A percentile compares a stretch with the other conserved stretches of the same genome.
These are phyloP conservation scores for Dimocarpus longan DNA, from an alignment of 345 rosid genomes.

Conservation along the genomic window DNA sequence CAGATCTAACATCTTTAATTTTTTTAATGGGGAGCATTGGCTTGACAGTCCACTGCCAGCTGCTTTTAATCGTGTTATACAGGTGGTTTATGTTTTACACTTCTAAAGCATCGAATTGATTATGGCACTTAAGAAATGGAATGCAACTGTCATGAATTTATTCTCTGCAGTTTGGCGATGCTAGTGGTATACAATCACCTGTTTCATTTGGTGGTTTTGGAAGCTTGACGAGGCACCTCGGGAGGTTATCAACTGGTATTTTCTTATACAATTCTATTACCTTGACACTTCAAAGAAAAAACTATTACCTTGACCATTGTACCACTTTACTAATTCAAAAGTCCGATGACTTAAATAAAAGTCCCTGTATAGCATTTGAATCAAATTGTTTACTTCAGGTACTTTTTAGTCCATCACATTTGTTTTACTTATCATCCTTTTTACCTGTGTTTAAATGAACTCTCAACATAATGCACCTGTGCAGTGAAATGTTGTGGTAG, in stretches of 20 bases:
- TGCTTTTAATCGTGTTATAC: constrained; percentile 84
- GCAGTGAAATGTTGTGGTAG: too few species aligned
- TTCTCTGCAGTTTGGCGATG: constrained; percentile 91
- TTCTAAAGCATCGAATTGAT: constrained; percentile 14
- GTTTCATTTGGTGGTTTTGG: constrained; percentile 99
- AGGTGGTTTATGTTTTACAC: constrained; percentile 50
- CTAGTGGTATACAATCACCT: constrained; percentile 98
- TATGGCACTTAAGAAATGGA: constrained; percentile 14
- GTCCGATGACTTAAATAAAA: neutral
- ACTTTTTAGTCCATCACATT: neutral
- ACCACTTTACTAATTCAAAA: constrained; percentile 1
- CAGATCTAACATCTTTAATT: constrained; percentile 41
- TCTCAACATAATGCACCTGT: neutral
- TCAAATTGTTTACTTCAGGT: neutral
- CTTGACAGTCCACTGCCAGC: constrained; percentile 85
- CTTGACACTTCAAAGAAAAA: neutral
- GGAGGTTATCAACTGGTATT: constrained; percentile 81
- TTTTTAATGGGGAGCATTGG: constrained; percentile 36
- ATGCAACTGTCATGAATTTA: constrained; percentile 16
- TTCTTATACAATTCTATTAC: constrained; percentile 2
- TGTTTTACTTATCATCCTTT: neutral
- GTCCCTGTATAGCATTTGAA: neutral
- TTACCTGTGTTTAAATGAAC: neutral
- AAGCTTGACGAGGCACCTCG: constrained; percentile 93
- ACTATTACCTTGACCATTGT: neutral